Percentiles rank a stretch among this genome's conserved stretches.
phyloP scores from a whole-genome alignment of 2,329 filamentous ascomycete genomes.

The Exophiala oligosperma region DNA sequence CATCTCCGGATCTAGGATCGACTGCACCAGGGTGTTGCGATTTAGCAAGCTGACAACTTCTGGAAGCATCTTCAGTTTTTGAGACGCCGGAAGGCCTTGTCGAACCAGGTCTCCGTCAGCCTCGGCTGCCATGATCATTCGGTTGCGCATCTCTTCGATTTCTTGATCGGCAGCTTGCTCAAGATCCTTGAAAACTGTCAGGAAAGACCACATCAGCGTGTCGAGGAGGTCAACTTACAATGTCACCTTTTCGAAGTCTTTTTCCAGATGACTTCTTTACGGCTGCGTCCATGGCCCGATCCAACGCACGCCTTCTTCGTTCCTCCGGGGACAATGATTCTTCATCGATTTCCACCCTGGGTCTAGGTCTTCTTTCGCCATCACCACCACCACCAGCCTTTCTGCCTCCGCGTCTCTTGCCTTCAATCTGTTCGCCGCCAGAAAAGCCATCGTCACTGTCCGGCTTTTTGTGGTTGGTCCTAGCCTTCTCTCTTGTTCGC shows the following conservation, averaged over 20 bases:
- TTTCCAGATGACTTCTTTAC: constrained; percentile 77
- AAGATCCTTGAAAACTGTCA: constrained; percentile 63
- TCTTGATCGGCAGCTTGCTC: constrained; percentile 88
- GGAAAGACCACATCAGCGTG: neutral
- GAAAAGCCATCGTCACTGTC: constrained; percentile 53
- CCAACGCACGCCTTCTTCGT: constrained; percentile 76
- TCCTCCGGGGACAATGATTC: constrained; percentile 71
- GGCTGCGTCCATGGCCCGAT: constrained; percentile 83
- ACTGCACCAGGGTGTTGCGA: constrained; percentile 77
- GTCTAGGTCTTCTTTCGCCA: constrained; percentile 50
- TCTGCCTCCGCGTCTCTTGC: constrained; percentile 52
- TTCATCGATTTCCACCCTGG: constrained; percentile 67
- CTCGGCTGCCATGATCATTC: constrained; percentile 88
- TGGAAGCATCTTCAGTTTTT: constrained; percentile 91
- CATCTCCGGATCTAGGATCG: constrained; percentile 88
- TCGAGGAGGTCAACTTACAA: constrained; percentile 56
- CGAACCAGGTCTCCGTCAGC: constrained; percentile 81
- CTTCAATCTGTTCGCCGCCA: constrained; percentile 54
- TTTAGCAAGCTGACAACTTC: constrained; percentile 87
- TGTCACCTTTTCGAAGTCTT: constrained; percentile 78
- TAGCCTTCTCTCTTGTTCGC: constrained; percentile 54
- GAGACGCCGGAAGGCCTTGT: constrained; percentile 75
- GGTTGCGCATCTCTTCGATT: constrained; percentile 80
- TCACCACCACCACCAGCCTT: constrained; percentile 51
- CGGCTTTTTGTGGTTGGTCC: constrained; percentile 60